Evolutionary conservation across 176 grass and related monocot genomes (phyloP), one percentile per base, ranked within the genome.

Genomic region (Tillandsia leiboldiana): DNA sequence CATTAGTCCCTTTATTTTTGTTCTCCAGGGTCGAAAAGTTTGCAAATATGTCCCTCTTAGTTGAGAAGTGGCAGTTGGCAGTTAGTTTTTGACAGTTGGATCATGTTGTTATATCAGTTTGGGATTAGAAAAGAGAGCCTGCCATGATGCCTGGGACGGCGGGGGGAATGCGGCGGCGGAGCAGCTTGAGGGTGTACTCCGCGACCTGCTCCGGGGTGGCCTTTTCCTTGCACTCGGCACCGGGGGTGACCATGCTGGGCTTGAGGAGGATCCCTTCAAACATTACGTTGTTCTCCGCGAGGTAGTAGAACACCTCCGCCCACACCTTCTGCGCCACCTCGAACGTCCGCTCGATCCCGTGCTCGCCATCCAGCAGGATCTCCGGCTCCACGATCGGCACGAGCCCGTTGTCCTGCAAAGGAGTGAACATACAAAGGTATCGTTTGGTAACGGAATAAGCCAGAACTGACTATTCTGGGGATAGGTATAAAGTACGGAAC

Each of bases 351-450:
- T 74, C 72, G 48, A 74, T 74, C 18, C 72, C 61, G 48, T 74
- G 61, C 6, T 74, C 61, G 13, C 72, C 72, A 20, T 74, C 72
- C 2, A 74, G 61, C 13, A 65, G 72, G 61, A 74, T 74, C 24
- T 74, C 72, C 8, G 62, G 72, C 61, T 74, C 72, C 72, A 74
- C 72, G 11, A 74, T 53, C 26, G 72, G 72, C 17, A 73, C 71
- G 2, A 73, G 71, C 11, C 71, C 57, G 10, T 51, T 73, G 71
- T 73, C 71, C 57, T 73, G 13, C 9, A 14, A 42, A 27, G 2
- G 22, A 23, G 13, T 15, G 56, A 61, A 23, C 56, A 61, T 23
- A 61, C 56, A 23, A 7, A 18, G n/a, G n/a, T n/a, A n/a, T n/a
- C n/a, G n/a, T n/a, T n/a, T n/a, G n/a, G n/a, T n/a, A n/a, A n/a